Evolutionary conservation across 768 basidiomycete species (phyloP).

Genomic region (Boletus eberwhitei): DNA sequence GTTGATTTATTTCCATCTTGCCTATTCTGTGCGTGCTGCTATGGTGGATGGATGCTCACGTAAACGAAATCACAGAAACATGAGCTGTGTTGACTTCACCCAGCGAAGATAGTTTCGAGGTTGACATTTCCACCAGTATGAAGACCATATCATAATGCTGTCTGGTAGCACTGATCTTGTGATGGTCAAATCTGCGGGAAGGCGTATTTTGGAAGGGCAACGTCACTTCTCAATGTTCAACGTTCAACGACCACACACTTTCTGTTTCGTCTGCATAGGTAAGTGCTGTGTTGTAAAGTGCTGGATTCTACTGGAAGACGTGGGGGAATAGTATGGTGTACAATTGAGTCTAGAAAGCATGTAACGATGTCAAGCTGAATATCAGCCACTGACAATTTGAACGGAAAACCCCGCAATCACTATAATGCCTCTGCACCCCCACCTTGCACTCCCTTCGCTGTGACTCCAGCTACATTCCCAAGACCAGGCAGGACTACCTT

Average conservation of each 20-base stretch:
- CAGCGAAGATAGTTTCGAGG: not conserved
- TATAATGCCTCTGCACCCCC: not conserved
- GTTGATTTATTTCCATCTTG: too few species aligned
- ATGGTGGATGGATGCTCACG: not conserved
- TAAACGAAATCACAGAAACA: not conserved
- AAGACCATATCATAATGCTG: not conserved
- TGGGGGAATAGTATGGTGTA: not conserved
- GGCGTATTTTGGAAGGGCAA: not conserved
- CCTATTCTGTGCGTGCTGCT: not conserved
- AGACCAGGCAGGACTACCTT: slow-evolving; percentile 67
- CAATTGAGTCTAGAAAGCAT: slow-evolving; percentile 4
- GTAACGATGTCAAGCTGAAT: not conserved
- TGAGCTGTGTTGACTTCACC: not conserved
- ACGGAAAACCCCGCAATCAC: not conserved
- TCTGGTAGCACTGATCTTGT: not conserved
- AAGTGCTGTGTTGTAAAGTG: not conserved
- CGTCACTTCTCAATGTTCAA: not conserved
- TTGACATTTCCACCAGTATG: not conserved
- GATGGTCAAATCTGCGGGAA: not conserved
- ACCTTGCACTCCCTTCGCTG: slow-evolving; percentile 28
- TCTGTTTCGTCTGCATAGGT: not conserved
- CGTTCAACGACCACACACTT: not conserved
- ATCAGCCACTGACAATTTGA: not conserved
- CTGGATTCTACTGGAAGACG: not conserved
- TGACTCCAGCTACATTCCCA: slow-evolving; percentile 29